phyloP scores from a whole-genome alignment of 192 early-diverging fungal genomes.

The Thoreauomyces humboldtii region DNA sequence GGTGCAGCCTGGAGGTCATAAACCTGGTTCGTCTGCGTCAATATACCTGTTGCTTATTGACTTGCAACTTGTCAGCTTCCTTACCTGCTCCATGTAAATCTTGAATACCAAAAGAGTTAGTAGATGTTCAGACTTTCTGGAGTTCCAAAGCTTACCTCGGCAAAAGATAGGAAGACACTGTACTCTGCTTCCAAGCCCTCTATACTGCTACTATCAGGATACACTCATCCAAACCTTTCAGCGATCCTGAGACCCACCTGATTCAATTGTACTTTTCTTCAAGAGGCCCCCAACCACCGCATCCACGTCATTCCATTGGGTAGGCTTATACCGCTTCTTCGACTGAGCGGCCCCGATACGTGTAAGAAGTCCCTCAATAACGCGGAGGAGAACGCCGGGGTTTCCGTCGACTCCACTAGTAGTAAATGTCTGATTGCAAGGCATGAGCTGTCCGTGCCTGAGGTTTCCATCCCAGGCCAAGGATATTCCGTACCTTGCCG shows the following conservation, averaged over 20 bases:
- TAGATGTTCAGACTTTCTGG: too few species aligned
- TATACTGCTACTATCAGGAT: not conserved
- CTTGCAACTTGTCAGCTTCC: too few species aligned
- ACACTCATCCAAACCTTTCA: too few species aligned
- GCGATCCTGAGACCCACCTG: too few species aligned
- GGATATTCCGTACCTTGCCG: conserved; percentile 17
- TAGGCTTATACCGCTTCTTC: conserved; percentile 9
- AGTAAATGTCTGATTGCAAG: conserved; percentile 20
- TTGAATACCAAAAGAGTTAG: too few species aligned
- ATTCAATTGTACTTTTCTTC: too few species aligned
- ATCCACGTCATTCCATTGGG: conserved; percentile 18
- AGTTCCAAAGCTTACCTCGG: conserved; percentile 24
- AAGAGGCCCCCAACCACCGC: not conserved
- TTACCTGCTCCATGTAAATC: conserved; percentile 17
- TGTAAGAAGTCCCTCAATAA: conserved; percentile 3
- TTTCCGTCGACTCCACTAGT: conserved; percentile 10
- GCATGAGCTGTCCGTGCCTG: not conserved
- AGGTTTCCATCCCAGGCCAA: not conserved
- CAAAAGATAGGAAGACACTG: conserved; percentile 21
- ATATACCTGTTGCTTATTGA: too few species aligned
- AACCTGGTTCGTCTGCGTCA: not conserved
- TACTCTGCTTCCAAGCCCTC: not conserved
- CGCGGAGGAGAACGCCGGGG: conserved; percentile 21
- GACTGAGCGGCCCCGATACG: not conserved
- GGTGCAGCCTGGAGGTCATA: conserved; percentile 9